Base-by-base conservation (phyloP, 306 rosid species). In the Vigna nakashimae region DNA sequence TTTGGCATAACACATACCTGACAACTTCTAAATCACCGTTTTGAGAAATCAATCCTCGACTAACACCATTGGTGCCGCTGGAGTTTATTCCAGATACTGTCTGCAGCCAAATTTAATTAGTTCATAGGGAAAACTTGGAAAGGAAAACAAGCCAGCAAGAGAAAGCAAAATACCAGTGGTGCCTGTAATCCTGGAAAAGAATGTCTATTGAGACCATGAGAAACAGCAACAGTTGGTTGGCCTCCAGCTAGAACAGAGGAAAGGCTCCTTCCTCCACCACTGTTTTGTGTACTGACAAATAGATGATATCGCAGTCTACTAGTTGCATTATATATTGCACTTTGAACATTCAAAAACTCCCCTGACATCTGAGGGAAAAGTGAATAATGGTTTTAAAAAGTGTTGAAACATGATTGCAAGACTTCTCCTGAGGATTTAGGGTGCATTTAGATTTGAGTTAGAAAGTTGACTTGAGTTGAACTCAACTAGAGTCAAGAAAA, bases 241-340 rank as follows among this genome's bases (percentile, higher is more conserved):
- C 71, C 66, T 76, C 83, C 89, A 9, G 88, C 76, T 66, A 82
- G 77, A 62, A 82, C 69, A 52, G 89, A 78, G 65, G 88, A 73
- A 48, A 67, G 51, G 72, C 76, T 83, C 87, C 71, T 65, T 42
- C 34, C 58, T 87, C 87, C 92, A 30, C 81, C 71, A 75, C 76
- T 81, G 79, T 82, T 88, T 65, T 79, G 86, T 9, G 71, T 50
- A 52, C 82, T 81, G 75, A 80, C 77, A 81, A 95, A 82, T 78
- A 91, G 72, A 72, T 91, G 83, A 75, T 95, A 97, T 70, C 98
- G 89, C 75, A 95, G 78, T 84, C 93, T 89, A 74, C 96, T 84
- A 80, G 98, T 95, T 65, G 82, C 89, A 74, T 83, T 86, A 89
- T 92, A 89, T 80, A 92, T 87, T 32, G 98, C 98, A 72, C 87